Evolutionary conservation across 2,329 filamentous ascomycete species (phyloP), one percentile per base, ranked within the genome.

Genomic region (Coleophoma eucalyptorum): DNA sequence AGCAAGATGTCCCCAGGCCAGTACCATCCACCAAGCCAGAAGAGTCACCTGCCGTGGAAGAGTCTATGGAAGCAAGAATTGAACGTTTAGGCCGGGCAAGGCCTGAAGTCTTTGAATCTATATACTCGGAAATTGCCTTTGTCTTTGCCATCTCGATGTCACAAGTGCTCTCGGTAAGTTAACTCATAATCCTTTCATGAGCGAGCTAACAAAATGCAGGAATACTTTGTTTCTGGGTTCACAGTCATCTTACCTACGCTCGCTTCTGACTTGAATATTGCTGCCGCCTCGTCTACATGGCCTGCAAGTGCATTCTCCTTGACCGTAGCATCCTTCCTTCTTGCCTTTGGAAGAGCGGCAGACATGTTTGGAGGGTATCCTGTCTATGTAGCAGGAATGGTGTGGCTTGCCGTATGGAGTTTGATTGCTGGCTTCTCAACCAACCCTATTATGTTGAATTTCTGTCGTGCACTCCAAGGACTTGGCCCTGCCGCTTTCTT

Each of bases 211-310:
- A 6, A 13, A 31, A n/a, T 8, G 26, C 53, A 78, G 72, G 83
- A 86, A 67, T 86, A 81, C 61, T 83, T 81, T 55, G 76, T 93
- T 46, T 87, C 84, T 43, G 90, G 90, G 32, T 94, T 92, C 65
- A 80, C 79, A 52, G 86, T 87, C 58, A 79, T 93, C 21, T 68
- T 92, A 0, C 89, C 89, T 1, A 81, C 80, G 0, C 66, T 94
- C 3, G 73, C 81, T 11, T 63, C 67, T 11, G 76, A 81, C 1
- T 75, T 94, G 4, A 50, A 81, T 37, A 90, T 94, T 38, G 80
- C 87, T 0, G 75, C 67, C 62, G 76, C 63, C 40, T 82, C 62
- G 58, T 78, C 63, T 67, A 89, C 71, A 69, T 89, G 81, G 87
- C 87, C 69, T 60, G 82, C 69, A 65, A 84, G 69, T 59, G 76